A percentile compares a stretch with the other conserved stretches of the same genome.
These are phyloP conservation scores for Chimonanthus praecox DNA, from an alignment of 164 flowering plant species.

Conservation along the genomic window DNA sequence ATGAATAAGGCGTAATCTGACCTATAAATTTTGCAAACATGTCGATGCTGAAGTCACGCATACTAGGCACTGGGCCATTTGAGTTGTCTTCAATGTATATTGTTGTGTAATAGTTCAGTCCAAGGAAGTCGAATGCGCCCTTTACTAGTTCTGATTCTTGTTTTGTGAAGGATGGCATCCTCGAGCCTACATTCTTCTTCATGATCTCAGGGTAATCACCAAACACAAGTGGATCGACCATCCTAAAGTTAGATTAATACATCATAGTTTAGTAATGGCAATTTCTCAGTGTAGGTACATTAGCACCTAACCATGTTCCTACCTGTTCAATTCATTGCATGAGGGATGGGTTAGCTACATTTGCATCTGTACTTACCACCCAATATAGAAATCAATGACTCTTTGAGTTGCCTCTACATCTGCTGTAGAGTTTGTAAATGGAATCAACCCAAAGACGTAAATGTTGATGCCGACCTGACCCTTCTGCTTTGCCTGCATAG, in stretches of 20 bases:
- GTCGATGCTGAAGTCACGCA: conserved; percentile 14
- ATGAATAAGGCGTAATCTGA: background rate
- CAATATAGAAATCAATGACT: conserved; percentile 6
- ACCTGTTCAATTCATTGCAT: background rate
- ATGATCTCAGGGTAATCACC: conserved; percentile 64
- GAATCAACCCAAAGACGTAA: background rate
- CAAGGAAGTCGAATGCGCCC: conserved; percentile 31
- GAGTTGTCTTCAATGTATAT: conserved; percentile 12
- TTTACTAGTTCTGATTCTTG: conserved; percentile 21
- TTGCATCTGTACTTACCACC: conserved; percentile 7
- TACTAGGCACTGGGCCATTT: background rate
- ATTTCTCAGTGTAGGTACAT: background rate
- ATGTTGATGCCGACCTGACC: conserved; percentile 9
- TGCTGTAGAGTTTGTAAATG: conserved; percentile 5
- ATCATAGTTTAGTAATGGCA: background rate
- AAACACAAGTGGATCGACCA: conserved; percentile 34
- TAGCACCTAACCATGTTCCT: background rate
- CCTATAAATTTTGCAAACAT: conserved; percentile 12
- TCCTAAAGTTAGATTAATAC: conserved; percentile 1
- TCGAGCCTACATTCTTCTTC: conserved; percentile 41
- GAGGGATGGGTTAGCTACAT: background rate
- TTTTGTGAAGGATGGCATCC: conserved; percentile 51
- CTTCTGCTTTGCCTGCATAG: conserved; percentile 9
- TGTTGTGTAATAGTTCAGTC: conserved; percentile 27
- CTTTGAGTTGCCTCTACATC: conserved; percentile 12